Evolutionary conservation across 305 asterid genomes (phyloP).

Genomic region (Fraxinus nigra): DNA sequence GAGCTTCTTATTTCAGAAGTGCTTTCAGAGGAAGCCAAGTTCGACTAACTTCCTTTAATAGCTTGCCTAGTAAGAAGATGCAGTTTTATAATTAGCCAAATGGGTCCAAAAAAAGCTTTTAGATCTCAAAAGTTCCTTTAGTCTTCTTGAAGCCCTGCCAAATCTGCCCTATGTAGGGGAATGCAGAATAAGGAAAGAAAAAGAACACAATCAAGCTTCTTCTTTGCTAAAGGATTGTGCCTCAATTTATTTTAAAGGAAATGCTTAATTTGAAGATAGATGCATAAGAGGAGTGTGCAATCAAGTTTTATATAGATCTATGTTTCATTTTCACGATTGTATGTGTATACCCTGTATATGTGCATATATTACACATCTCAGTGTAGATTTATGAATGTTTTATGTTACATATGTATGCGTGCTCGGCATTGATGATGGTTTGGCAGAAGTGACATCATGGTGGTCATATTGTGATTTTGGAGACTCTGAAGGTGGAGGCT

Average conservation of each 20-base stretch:
- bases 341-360: not conserved
- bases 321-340: not conserved
- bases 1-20: not conserved
- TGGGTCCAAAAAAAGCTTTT: not conserved
- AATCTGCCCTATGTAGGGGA: not conserved
- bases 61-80: not conserved
- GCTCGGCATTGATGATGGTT: not conserved
- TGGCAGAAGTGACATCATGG: not conserved
- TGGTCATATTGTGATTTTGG: not conserved
- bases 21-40: not conserved
- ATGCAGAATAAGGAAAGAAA: not conserved
- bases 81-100: not conserved
- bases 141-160: not conserved
- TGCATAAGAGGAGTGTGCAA: not conserved
- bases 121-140: not conserved
- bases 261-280: not conserved
- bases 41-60: not conserved
- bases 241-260: not conserved
- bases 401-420: not conserved
- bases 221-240: not conserved
- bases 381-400: not conserved
- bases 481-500: not conserved
- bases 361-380: not conserved
- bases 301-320: not conserved
- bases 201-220: not conserved